These are phyloP conservation scores for Rheum nobile DNA, from an alignment of 148 eudicot species.

Conservation along the genomic window DNA sequence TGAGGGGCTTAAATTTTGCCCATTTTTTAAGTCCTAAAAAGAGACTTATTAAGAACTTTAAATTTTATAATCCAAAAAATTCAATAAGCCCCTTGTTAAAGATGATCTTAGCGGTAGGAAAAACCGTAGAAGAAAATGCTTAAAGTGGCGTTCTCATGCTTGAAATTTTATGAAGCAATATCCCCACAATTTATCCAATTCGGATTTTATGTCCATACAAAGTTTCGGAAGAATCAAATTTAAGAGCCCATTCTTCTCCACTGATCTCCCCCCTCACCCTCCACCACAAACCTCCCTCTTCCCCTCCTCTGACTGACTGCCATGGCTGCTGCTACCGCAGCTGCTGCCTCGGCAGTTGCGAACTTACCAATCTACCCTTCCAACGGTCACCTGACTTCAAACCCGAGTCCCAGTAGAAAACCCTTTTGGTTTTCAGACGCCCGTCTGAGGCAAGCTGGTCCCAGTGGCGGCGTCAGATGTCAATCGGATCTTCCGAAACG, in stretches of 20 bases:
- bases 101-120: too few species aligned
- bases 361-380: constrained; percentile 16
- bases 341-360: constrained; percentile 11
- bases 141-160: neutral
- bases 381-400: constrained; percentile 14
- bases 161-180: neutral
- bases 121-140: too few species aligned
- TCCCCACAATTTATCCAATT: neutral
- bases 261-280: neutral
- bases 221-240: neutral
- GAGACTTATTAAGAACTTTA: too few species aligned
- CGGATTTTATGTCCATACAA: constrained; percentile 4
- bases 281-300: neutral
- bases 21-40: too few species aligned
- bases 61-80: too few species aligned
- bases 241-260: neutral
- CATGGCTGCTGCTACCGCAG: constrained; percentile 40
- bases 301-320: neutral
- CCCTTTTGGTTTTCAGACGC: neutral
- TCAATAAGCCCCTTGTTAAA: too few species aligned
- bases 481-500: constrained; percentile 13
- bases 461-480: constrained; percentile 14
- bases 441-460: constrained; percentile 6
- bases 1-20: too few species aligned
- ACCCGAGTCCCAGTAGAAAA: neutral